Evolutionary conservation across 2,329 filamentous ascomycete genomes (phyloP), one percentile per base, ranked within the genome.

Genomic region (Trichoderma sp.): DNA sequence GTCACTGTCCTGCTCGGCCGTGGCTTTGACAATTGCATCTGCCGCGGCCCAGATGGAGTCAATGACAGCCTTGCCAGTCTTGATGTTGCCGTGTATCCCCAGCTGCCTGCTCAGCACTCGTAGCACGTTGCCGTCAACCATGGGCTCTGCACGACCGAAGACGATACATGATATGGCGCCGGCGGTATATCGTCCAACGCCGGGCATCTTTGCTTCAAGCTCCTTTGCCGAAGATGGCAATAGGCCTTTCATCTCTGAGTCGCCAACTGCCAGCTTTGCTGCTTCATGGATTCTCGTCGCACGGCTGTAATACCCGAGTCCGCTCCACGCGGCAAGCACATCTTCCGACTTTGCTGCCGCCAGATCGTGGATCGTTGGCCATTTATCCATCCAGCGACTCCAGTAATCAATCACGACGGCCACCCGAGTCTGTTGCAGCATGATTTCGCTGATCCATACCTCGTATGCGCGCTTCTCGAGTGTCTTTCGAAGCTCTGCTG

Each of bases 391-490:
- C 91, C 91, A 92, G 1, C 85, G 85, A 35, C 88, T 89, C 89
- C 90, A 92, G 80, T 92, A 92, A 66, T 88, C 89, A 24, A 91
- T 88, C 0, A 92, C 91, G 7, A 88, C 88, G 3, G 88, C 86
- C 4, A 92, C 91, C 33, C 91, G 89, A 2, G 91, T 92, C 82
- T 92, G 91, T 81, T 92, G 91, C 12, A 92, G 86, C 91, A 92
- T 92, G 78, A 92, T 89, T 83, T 92, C 91, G 79, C 88, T 90
- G 80, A 92, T 91, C 89, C 90, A 92, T 64, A 92, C 90, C 80
- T 92, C 87, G 82, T 92, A 92, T 2, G 90, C 91, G 65, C 91
- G 87, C 35, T 83, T 86, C 75, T 88, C 87, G 12, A 91, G 83
- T 3, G 81, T 81, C n/a, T 75, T 64, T 35, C 85, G 85, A 9